Conservation (phyloP, 305 asterid species). For the Andrographis paniculata region DNA sequence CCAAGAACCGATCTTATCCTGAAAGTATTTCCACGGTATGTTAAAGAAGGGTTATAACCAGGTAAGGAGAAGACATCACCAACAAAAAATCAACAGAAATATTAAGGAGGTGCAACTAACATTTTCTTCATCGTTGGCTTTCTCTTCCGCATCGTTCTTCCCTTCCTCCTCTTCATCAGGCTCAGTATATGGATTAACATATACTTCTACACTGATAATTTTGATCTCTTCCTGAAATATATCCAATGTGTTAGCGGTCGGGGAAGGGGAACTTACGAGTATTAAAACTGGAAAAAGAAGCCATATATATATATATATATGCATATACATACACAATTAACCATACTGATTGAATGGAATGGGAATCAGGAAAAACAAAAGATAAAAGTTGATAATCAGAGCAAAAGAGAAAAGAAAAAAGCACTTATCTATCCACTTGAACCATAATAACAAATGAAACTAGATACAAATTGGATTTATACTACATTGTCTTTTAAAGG, state of each 20-base stretch:
- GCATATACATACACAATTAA: too few relatives aligned
- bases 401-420: conserved; percentile 8
- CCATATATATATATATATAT: too few relatives aligned
- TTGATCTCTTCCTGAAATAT: conserved; percentile 74
- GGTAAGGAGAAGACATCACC: conserved; percentile 4
- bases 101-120: conserved; percentile 30
- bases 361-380: neutral
- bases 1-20: conserved; percentile 97
- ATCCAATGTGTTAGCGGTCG: neutral
- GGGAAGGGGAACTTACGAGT: conserved; percentile 9
- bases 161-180: conserved; percentile 72
- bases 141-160: conserved; percentile 43
- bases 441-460: conserved; percentile 6
- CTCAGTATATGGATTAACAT: conserved; percentile 79
- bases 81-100: conserved; percentile 6
- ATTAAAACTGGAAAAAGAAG: neutral
- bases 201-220: conserved; percentile 65
- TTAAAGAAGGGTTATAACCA: conserved; percentile 1
- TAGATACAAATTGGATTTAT: conserved; percentile 1
- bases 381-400: conserved; percentile 11
- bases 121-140: conserved; percentile 57
- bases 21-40: conserved; percentile 21
- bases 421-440: neutral
- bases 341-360: neutral
- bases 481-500: neutral